phyloP scores from a whole-genome alignment of 2,329 filamentous ascomycete genomes.

The Botrytis paeoniae region DNA sequence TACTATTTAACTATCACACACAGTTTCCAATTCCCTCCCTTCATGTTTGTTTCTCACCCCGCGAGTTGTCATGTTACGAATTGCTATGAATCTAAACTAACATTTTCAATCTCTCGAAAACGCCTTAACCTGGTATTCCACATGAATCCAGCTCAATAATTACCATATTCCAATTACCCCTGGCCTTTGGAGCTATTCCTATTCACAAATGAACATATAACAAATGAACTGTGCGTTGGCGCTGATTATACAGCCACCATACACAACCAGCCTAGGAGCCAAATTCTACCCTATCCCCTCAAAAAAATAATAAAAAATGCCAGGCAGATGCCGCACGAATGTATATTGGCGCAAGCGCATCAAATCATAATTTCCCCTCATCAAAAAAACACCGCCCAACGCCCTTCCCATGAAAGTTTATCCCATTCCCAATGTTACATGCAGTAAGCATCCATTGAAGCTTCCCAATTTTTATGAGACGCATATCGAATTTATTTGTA shows the following conservation, averaged over 20 bases:
- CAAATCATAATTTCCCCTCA: constrained; percentile 6
- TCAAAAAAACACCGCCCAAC: constrained; percentile 3
- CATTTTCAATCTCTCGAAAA: neutral
- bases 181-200: neutral
- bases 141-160: constrained; percentile 14
- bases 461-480: neutral
- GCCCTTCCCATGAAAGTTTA: neutral
- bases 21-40: neutral
- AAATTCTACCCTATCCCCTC: neutral
- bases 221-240: neutral
- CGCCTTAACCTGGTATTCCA: constrained; percentile 11
- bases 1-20: constrained; percentile 1
- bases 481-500: neutral
- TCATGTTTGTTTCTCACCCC: neutral
- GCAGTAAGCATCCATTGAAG: neutral
- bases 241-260: neutral
- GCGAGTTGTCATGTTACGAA: neutral
- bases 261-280: neutral
- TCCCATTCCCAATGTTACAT: constrained; percentile 4
- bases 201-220: constrained; percentile 5
- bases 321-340: constrained; percentile 9
- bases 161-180: constrained; percentile 4
- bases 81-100: neutral
- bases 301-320: neutral
- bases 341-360: constrained; percentile 14